Evolutionary conservation across 1,284 basidiomycete genomes (phyloP).

Genomic region (Dichomitus squalens): DNA sequence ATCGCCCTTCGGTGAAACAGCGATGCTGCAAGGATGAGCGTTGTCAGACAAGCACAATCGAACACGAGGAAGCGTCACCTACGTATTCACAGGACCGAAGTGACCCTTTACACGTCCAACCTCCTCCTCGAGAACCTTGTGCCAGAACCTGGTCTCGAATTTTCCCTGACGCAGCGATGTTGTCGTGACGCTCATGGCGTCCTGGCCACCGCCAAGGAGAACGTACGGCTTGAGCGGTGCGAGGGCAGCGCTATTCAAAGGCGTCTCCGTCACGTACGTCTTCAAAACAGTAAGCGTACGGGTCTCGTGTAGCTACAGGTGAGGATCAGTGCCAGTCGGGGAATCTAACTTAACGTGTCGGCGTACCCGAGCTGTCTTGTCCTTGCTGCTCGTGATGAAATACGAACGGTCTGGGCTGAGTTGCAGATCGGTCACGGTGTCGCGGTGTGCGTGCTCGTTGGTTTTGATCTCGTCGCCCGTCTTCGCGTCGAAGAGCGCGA

Average conservation of each 20-base stretch:
- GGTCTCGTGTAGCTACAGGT: conserved; percentile 81
- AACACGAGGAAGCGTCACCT: conserved; percentile 34
- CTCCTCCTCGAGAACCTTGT: conserved; percentile 98
- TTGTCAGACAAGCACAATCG: conserved; percentile 1
- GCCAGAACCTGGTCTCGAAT: conserved; percentile 99
- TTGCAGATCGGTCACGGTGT: conserved; percentile 92
- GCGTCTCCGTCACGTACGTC: conserved; percentile 92
- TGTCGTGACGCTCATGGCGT: conserved; percentile 97
- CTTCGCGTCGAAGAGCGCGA: conserved; percentile 88
- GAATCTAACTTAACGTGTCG: conserved; percentile 29
- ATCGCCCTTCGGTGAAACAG: conserved; percentile 89
- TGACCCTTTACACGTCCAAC: conserved; percentile 96
- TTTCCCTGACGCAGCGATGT: conserved; percentile 93
- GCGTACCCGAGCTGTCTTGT: conserved; percentile 91
- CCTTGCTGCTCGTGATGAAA: conserved; percentile 96
- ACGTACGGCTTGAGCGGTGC: conserved; percentile 87
- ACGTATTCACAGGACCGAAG: conserved; percentile 98
- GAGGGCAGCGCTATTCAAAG: conserved; percentile 92
- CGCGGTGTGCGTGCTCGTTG: conserved; percentile 86
- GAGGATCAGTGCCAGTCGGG: background rate
- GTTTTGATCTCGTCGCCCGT: conserved; percentile 83
- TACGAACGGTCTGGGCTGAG: conserved; percentile 90
- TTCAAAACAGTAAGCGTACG: conserved; percentile 91
- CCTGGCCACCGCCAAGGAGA: conserved; percentile 94
- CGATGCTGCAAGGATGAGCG: conserved; percentile 58